Percentiles rank a stretch among this genome's conserved stretches.
Evolutionary conservation across 768 basidiomycete species (phyloP).

Genomic region (Rhizopogon rudus): DNA sequence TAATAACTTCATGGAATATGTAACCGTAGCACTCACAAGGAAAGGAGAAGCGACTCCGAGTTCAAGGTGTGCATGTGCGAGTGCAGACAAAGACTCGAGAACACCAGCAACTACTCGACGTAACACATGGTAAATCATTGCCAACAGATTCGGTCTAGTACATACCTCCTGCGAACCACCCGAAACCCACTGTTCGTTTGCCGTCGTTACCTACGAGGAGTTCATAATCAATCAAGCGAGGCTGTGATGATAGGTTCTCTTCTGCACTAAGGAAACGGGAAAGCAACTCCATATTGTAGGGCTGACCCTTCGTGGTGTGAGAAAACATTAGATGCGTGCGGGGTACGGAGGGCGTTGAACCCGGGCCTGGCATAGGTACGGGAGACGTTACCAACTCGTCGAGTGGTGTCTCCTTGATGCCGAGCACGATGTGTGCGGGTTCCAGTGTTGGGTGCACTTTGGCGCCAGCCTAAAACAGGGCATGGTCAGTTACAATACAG

Average conservation of each 20-base stretch:
- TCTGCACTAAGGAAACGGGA: constrained; percentile 49
- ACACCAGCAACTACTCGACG: constrained; percentile 65
- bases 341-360: constrained; percentile 22
- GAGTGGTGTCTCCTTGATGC: constrained; percentile 86
- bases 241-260: constrained; percentile 19
- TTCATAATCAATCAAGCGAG: constrained; percentile 81
- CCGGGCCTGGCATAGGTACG: constrained; percentile 12
- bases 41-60: constrained; percentile 80
- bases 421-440: constrained; percentile 70
- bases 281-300: constrained; percentile 79
- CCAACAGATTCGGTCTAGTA: not conserved
- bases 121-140: not conserved
- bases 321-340: constrained; percentile 90
- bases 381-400: constrained; percentile 49
- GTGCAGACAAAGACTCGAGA: constrained; percentile 73
- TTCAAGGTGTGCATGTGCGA: constrained; percentile 76
- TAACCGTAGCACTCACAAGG: constrained; percentile 45
- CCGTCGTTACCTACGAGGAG: constrained; percentile 59
- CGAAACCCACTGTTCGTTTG: constrained; percentile 84
- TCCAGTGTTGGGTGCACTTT: constrained; percentile 48
- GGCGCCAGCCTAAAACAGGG: constrained; percentile 66
- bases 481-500: not conserved
- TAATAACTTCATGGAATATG: too few species aligned
- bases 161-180: constrained; percentile 88
- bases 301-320: constrained; percentile 84